phyloP scores from a whole-genome alignment of 345 rosid genomes.

The Pseudoturritis turrita region DNA sequence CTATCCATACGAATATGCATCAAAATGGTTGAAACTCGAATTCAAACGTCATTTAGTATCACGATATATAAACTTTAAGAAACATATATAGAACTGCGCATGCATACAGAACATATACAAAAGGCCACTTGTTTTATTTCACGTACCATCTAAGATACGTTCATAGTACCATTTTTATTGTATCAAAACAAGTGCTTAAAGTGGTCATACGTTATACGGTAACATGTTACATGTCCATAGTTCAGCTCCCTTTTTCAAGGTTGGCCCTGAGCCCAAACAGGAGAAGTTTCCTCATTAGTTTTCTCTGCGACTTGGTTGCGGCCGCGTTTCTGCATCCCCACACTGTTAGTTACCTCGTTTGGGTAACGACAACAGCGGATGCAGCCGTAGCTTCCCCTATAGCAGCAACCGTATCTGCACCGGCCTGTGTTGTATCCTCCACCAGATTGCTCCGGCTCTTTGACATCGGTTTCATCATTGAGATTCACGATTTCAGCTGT shows the following conservation, averaged over 20 bases:
- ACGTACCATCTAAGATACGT: not conserved
- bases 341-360: not conserved
- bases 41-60: not conserved
- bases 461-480: not conserved
- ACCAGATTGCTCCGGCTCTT: not conserved
- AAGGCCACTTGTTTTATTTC: not conserved
- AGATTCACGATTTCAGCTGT: not conserved
- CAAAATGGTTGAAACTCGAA: not conserved
- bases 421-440: not conserved
- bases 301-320: not conserved
- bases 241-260: not conserved
- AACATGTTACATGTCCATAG: not conserved
- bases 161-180: not conserved
- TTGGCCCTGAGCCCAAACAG: conserved; percentile 4
- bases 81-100: not conserved
- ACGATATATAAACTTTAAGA: too few species aligned
- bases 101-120: not conserved
- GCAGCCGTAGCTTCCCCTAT: not conserved
- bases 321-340: not conserved
- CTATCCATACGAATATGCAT: not conserved
- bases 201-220: conserved; percentile 1
- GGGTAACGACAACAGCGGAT: not conserved
- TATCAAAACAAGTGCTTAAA: not conserved
- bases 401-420: conserved; percentile 13
- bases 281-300: not conserved